Conservation (phyloP, 1,284 basidiomycete species). For the Ustilago curta region DNA sequence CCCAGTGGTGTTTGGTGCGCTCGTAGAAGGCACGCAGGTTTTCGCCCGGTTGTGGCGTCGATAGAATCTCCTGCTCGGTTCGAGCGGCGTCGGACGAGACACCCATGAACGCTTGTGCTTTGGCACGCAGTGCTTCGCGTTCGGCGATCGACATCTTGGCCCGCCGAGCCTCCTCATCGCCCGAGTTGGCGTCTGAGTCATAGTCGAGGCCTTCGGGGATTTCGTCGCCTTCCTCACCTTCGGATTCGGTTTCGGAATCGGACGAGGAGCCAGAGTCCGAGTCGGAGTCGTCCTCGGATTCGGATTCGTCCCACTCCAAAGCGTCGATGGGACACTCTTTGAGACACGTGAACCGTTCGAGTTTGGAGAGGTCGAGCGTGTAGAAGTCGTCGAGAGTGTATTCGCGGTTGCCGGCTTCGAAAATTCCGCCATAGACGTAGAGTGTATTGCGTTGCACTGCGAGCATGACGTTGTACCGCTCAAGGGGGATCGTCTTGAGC, state of each 20-base stretch:
- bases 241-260: constrained; percentile 31
- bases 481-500: constrained; percentile 77
- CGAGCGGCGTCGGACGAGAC: constrained; percentile 77
- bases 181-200: constrained; percentile 36
- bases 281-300: constrained; percentile 53
- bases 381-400: constrained; percentile 69
- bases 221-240: constrained; percentile 57
- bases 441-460: constrained; percentile 83
- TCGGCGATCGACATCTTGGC: constrained; percentile 47
- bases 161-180: constrained; percentile 32
- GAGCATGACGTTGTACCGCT: constrained; percentile 92
- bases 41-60: constrained; percentile 89
- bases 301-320: constrained; percentile 67
- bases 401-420: constrained; percentile 64
- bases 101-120: constrained; percentile 80
- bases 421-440: constrained; percentile 67
- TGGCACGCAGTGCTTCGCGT: constrained; percentile 74
- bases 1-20: constrained; percentile 79
- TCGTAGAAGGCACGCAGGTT: constrained; percentile 86
- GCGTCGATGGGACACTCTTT: constrained; percentile 66
- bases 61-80: constrained; percentile 79
- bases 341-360: constrained; percentile 65
- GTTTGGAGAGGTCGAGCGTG: constrained; percentile 66
- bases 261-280: constrained; percentile 38
- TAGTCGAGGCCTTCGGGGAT: constrained; percentile 57